These are phyloP conservation scores for Lignosus rhinocerotis DNA, from an alignment of 1,284 basidiomycete species.

Conservation along the genomic window DNA sequence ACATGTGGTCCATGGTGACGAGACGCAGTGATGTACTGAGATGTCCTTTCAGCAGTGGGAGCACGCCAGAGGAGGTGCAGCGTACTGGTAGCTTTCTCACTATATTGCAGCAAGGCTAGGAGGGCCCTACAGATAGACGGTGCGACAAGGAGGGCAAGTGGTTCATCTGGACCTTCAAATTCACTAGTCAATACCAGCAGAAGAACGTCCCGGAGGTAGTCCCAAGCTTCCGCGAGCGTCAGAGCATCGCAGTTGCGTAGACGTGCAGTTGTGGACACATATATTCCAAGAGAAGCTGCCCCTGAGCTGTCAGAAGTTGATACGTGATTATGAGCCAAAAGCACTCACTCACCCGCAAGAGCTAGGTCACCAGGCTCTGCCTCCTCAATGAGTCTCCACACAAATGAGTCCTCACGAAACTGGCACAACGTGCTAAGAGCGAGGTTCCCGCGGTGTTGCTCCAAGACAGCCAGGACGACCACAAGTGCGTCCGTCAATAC, in stretches of 20 bases:
- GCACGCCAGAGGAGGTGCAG: not conserved
- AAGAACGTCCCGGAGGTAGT: slow-evolving; percentile 51
- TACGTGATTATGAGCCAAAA: not conserved
- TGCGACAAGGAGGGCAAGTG: slow-evolving; percentile 48
- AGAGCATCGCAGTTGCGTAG: slow-evolving; percentile 36
- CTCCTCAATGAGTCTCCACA: slow-evolving; percentile 35
- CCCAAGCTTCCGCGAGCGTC: slow-evolving; percentile 51
- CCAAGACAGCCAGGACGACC: slow-evolving; percentile 31
- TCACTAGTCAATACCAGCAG: slow-evolving; percentile 46
- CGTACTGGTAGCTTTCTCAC: slow-evolving; percentile 38
- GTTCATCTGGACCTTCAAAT: slow-evolving; percentile 45
- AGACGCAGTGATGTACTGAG: slow-evolving; percentile 32
- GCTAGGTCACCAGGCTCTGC: slow-evolving; percentile 32
- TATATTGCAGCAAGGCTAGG: slow-evolving; percentile 35
- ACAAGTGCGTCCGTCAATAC: slow-evolving; percentile 34
- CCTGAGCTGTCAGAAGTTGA: slow-evolving; percentile 1
- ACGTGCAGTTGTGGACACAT: slow-evolving; percentile 36
- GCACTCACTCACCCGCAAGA: slow-evolving; percentile 36
- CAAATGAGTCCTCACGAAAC: slow-evolving; percentile 24
- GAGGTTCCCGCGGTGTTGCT: slow-evolving; percentile 3
- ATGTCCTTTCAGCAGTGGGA: no score
- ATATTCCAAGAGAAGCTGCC: slow-evolving; percentile 53
- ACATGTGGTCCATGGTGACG: slow-evolving; percentile 52
- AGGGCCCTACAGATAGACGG: slow-evolving; percentile 53
- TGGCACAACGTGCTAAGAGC: slow-evolving; percentile 3